phyloP scores from a whole-genome alignment of 805 yeast genomes.

The Myxozyma neglecta region DNA sequence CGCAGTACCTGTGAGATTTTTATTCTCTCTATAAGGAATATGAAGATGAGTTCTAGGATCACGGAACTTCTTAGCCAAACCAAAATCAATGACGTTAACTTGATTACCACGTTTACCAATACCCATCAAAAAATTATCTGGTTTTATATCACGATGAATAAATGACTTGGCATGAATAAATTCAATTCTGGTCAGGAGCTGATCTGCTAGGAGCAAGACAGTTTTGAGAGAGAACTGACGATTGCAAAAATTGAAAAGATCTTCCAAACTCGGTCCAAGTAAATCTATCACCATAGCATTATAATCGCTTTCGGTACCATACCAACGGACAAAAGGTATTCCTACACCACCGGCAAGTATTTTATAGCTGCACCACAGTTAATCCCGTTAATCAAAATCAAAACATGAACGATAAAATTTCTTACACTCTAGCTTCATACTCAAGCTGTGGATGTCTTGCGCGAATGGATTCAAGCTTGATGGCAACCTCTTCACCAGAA shows the following conservation, averaged over 20 bases:
- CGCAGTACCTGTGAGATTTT: conserved; percentile 95
- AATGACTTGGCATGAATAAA: conserved; percentile 94
- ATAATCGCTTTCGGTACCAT: conserved; percentile 93
- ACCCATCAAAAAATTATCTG: conserved; percentile 83
- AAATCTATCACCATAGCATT: conserved; percentile 96
- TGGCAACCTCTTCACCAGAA: conserved; percentile 97
- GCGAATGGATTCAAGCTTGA: conserved; percentile 82
- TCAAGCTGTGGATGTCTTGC: conserved; percentile 97
- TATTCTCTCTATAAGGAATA: conserved; percentile 94
- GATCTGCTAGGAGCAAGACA: conserved; percentile 89
- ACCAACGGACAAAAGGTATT: conserved; percentile 95
- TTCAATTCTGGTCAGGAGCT: conserved; percentile 87
- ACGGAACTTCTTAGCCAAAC: conserved; percentile 88
- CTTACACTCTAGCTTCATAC: conserved; percentile 84
- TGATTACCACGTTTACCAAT: conserved; percentile 93
- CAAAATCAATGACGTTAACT: conserved; percentile 91
- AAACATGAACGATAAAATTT: not conserved
- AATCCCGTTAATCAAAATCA: not conserved
- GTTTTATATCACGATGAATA: conserved; percentile 80
- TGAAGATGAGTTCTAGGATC: conserved; percentile 93
- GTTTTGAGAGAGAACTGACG: conserved; percentile 92
- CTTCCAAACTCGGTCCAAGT: conserved; percentile 93
- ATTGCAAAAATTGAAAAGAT: conserved; percentile 92
- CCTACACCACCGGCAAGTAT: conserved; percentile 96
- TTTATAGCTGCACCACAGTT: conserved; percentile 51